Base-by-base conservation (phyloP, 1,284 basidiomycete genomes). In the Ustilago cynodontis region DNA sequence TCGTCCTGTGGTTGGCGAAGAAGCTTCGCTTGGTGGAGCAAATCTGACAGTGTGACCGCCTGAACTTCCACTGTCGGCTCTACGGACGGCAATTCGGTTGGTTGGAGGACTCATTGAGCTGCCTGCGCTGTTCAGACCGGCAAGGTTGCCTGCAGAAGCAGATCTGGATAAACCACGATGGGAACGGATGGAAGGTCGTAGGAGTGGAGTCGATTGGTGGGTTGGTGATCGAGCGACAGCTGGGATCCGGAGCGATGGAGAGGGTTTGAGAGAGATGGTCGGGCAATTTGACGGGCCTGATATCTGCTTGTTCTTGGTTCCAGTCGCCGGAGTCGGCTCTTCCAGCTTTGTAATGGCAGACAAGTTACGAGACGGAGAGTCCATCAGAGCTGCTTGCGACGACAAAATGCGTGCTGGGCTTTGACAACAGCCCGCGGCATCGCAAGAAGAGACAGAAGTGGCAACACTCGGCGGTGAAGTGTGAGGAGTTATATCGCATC, bases 101-200 rank as follows among this genome's bases (percentile, higher is more conserved):
- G 9, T 13, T 14, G 47, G 22, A 3, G 47, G 16, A 20, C 35
- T 28, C 18, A 14, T 18, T 10, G 57, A 9, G 22, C 16, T 16
- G 20, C 9, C 3, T 5, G n/a, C 24, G 4, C 24, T 43, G 20
- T 5, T 13, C 26, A n/a, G 49, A 0, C 33, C 49, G n/a, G 33
- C 18, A n/a, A 69, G 66, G 43, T 54, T 55, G 1, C 60, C 66
- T 1, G 60, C 60, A 1, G 66, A 69, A 24, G 66, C 66, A 3
- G 66, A 69, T 4, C 66, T 50, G 2, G 31, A 59, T 1, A 69
- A 60, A 8, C 41, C 26, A 18, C 24, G 49, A 11, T 49, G 31
- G 11, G 35, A 24, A 35, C 18, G 9, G 9, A 54, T 5, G 10
- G 50, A 16, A 10, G 33, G 49, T 16, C 55, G 11, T 10, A 22